Evolutionary conservation across 192 early-diverging fungal genomes (phyloP).

Genomic region (Podila epicladia): DNA sequence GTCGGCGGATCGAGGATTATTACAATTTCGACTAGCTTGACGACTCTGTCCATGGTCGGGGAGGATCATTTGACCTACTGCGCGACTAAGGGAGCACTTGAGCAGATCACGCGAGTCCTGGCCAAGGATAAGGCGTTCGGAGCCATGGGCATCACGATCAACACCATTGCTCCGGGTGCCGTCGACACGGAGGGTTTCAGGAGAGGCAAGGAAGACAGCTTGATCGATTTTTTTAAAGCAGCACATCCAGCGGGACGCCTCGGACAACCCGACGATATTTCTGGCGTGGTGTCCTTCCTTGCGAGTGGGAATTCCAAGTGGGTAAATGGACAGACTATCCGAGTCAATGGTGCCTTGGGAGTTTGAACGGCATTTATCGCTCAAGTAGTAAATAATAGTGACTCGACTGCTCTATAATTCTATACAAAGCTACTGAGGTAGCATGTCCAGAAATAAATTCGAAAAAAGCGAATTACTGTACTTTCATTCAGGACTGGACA

Average conservation of each 20-base stretch:
- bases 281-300: slow-evolving; percentile 15
- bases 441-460: no score
- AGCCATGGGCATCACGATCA: slow-evolving; percentile 3
- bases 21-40: slow-evolving; percentile 30
- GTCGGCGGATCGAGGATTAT: slow-evolving; percentile 17
- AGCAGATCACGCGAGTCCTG: slow-evolving; percentile 4
- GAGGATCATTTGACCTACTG: slow-evolving; percentile 11
- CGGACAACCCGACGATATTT: slow-evolving; percentile 10
- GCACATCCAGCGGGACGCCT: slow-evolving; percentile 11
- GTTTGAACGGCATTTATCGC: slow-evolving; percentile 1
- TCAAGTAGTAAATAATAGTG: no score
- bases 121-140: slow-evolving; percentile 24
- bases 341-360: slow-evolving; percentile 33
- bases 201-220: neutral
- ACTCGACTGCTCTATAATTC: no score
- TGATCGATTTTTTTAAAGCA: neutral
- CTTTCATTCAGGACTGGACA: no score
- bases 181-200: slow-evolving; percentile 11
- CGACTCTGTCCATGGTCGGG: slow-evolving; percentile 6
- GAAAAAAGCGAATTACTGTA: no score
- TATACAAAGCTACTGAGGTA: no score
- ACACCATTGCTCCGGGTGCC: slow-evolving; percentile 23
- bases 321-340: slow-evolving; percentile 33
- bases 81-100: slow-evolving; percentile 10
- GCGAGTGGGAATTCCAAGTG: slow-evolving; percentile 17